phyloP scores from a whole-genome alignment of 2,329 filamentous ascomycete genomes.

The Colletotrichum godetiae region DNA sequence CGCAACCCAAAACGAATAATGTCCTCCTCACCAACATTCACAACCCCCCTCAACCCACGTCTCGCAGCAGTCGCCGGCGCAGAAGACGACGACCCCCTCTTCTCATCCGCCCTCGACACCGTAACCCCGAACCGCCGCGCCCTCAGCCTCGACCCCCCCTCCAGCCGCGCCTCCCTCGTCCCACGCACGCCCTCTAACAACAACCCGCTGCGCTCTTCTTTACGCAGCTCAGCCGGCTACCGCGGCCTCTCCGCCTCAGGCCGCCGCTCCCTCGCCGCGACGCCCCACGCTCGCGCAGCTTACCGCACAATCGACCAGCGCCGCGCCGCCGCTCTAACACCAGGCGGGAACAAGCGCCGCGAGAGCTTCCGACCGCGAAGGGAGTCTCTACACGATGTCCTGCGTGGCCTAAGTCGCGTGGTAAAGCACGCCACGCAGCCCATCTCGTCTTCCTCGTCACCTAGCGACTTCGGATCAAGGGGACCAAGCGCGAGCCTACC shows the following conservation, averaged over 20 bases:
- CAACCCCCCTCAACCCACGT: conserved; percentile 19
- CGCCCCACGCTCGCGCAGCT: conserved; percentile 72
- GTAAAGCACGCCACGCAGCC: conserved; percentile 63
- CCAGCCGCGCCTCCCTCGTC: conserved; percentile 16
- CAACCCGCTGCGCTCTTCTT: conserved; percentile 5
- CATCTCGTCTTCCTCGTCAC: conserved; percentile 59
- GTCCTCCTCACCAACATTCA: conserved; percentile 18
- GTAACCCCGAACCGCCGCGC: conserved; percentile 44
- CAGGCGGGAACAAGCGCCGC: conserved; percentile 65
- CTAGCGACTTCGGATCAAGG: conserved; percentile 38
- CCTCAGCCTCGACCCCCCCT: conserved; percentile 23
- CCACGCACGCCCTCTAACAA: conserved; percentile 22
- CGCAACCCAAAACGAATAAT: background rate
- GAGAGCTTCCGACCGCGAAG: conserved; percentile 66
- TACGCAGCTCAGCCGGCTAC: conserved; percentile 39
- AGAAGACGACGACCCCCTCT: conserved; percentile 50
- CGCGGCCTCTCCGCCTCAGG: conserved; percentile 57
- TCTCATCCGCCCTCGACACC: conserved; percentile 54
- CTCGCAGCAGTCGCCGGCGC: background rate
- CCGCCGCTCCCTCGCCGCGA: conserved; percentile 57
- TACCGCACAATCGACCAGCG: conserved; percentile 68
- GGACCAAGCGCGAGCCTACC: conserved; percentile 37
- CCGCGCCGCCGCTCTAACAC: conserved; percentile 69
- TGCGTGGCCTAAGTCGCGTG: conserved; percentile 65
- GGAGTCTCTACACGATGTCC: conserved; percentile 64